Evolutionary conservation across 2,329 filamentous ascomycete species (phyloP).

Genomic region (Venturia carpophila): DNA sequence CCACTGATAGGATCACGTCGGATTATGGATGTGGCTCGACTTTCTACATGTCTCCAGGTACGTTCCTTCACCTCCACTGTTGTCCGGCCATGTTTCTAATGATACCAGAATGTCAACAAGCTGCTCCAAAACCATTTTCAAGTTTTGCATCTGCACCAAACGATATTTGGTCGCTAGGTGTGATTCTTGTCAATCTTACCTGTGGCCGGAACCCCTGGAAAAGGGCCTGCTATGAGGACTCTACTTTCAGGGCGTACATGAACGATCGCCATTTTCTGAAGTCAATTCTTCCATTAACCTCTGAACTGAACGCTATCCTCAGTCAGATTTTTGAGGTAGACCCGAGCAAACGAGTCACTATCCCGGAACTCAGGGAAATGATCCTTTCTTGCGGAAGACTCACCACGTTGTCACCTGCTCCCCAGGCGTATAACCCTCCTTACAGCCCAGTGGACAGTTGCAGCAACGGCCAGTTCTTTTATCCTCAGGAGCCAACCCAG

Average conservation of each 20-base stretch:
- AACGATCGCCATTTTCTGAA: slow-evolving; percentile 81
- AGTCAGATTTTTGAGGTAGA: slow-evolving; percentile 80
- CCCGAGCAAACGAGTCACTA: slow-evolving; percentile 71
- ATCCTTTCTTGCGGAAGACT: slow-evolving; percentile 72
- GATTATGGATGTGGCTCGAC: slow-evolving; percentile 98
- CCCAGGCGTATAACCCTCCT: slow-evolving; percentile 5
- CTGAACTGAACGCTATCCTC: slow-evolving; percentile 82
- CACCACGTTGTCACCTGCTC: slow-evolving; percentile 38
- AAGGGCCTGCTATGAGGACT: slow-evolving; percentile 85
- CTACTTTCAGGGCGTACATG: slow-evolving; percentile 85
- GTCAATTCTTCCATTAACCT: slow-evolving; percentile 83
- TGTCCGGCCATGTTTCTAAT: slow-evolving; percentile 23
- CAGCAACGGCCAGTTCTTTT: background rate
- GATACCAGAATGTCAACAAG: slow-evolving; percentile 74
- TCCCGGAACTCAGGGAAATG: slow-evolving; percentile 68
- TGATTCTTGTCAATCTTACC: slow-evolving; percentile 93
- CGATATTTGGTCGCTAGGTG: slow-evolving; percentile 96
- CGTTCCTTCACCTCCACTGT: slow-evolving; percentile 15
- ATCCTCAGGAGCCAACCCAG: slow-evolving; percentile 18
- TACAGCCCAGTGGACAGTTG: slow-evolving; percentile 14
- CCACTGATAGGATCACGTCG: slow-evolving; percentile 70
- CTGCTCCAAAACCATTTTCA: slow-evolving; percentile 58
- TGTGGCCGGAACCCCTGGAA: slow-evolving; percentile 99
- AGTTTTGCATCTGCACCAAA: slow-evolving; percentile 90
- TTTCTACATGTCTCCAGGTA: slow-evolving; percentile 99